phyloP scores from a whole-genome alignment of 768 basidiomycete species.

The Thelephora aurantiotincta region DNA sequence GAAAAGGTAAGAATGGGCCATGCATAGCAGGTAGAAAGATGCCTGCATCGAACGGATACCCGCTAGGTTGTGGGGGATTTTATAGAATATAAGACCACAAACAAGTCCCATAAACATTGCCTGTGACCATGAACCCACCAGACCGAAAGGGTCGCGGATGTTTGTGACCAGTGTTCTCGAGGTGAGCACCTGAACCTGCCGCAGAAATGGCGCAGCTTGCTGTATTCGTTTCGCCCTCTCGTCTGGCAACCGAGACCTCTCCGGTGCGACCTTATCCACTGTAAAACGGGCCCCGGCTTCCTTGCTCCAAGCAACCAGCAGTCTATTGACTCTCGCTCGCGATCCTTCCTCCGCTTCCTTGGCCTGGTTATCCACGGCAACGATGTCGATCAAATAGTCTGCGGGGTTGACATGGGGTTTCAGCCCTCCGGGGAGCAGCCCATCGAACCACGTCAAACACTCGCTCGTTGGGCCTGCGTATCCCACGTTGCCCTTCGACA shows the following conservation, averaged over 20 bases:
- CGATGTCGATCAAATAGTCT: slow-evolving; percentile 28
- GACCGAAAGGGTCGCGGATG: neutral
- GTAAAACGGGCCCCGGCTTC: too few species aligned
- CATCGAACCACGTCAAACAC: slow-evolving; percentile 23
- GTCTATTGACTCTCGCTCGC: too few species aligned
- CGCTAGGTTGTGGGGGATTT: neutral
- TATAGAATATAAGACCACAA: neutral
- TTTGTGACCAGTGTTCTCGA: neutral
- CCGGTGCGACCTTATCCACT: too few species aligned
- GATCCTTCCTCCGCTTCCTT: slow-evolving; percentile 19
- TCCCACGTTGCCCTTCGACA: slow-evolving; percentile 26
- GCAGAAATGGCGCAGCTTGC: neutral
- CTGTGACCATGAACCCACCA: neutral
- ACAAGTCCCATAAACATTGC: neutral
- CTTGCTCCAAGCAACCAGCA: too few species aligned
- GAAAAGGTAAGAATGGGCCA: neutral
- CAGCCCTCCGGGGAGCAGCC: slow-evolving; percentile 14
- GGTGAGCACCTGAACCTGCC: neutral
- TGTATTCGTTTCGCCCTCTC: too few species aligned
- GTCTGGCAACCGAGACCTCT: too few species aligned
- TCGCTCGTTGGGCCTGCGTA: slow-evolving; percentile 22
- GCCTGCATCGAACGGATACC: neutral
- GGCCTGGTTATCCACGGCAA: slow-evolving; percentile 24
- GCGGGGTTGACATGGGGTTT: slow-evolving; percentile 26
- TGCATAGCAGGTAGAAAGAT: neutral